Evolutionary conservation across 108 stramenopile genomes (phyloP).

Genomic region (Cyclotella choctawhatcheeana): DNA sequence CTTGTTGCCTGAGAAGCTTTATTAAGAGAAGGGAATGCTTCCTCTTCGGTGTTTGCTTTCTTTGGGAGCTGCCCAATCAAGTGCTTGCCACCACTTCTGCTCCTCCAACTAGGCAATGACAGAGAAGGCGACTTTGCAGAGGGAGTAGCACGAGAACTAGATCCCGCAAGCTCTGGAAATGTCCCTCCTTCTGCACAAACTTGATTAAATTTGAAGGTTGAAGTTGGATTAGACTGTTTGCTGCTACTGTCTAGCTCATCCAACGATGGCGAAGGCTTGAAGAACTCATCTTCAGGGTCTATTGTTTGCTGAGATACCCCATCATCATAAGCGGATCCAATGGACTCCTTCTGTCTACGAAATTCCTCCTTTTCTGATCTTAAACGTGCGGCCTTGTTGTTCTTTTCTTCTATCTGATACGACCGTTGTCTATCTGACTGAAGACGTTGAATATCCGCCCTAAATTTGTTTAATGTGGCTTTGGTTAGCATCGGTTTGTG

Average conservation of each 20-base stretch:
- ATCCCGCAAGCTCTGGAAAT: constrained; percentile 29
- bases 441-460: constrained; percentile 69
- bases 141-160: background rate
- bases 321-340: constrained; percentile 43
- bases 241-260: background rate
- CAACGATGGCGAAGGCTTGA: constrained; percentile 37
- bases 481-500: constrained; percentile 60
- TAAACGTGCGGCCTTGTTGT: constrained; percentile 44
- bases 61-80: too few relatives aligned
- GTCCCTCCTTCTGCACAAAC: constrained; percentile 33
- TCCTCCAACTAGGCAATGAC: background rate
- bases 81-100: background rate
- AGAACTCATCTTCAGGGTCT: constrained; percentile 75
- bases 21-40: too few relatives aligned
- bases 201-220: constrained; percentile 22
- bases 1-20: too few relatives aligned
- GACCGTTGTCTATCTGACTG: constrained; percentile 56
- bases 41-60: too few relatives aligned
- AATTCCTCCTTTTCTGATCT: constrained; percentile 49
- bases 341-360: constrained; percentile 49
- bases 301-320: constrained; percentile 48
- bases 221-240: constrained; percentile 7
- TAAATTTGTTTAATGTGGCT: constrained; percentile 60
- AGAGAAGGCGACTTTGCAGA: background rate
- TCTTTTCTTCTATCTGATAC: constrained; percentile 60